Conservation (phyloP, 805 yeast species). For the Clavispora vitiphila region DNA sequence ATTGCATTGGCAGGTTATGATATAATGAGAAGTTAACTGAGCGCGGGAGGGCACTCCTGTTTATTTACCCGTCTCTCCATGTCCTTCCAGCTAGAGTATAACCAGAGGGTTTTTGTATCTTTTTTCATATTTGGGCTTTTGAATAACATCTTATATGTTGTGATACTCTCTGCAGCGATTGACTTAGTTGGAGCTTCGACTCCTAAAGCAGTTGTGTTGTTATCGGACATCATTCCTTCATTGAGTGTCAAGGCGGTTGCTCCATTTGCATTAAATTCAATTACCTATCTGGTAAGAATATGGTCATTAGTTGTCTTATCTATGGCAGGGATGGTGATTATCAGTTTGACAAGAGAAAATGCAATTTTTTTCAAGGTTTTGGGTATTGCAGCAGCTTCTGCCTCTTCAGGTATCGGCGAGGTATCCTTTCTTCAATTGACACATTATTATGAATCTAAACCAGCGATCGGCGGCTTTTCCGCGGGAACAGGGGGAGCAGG, state of each 20-base stretch:
- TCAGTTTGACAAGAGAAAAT: conserved; percentile 39
- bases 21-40: neutral
- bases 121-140: conserved; percentile 84
- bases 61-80: neutral
- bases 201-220: conserved; percentile 80
- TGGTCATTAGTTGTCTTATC: conserved; percentile 53
- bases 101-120: conserved; percentile 40
- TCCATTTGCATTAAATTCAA: conserved; percentile 69
- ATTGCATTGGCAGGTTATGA: too few species aligned
- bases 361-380: conserved; percentile 40
- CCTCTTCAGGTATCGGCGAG: conserved; percentile 88
- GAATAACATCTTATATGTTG: conserved; percentile 87
- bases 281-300: conserved; percentile 58
- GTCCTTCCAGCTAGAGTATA: conserved; percentile 3
- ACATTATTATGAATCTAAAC: conserved; percentile 56
- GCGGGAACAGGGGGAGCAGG: conserved; percentile 98
- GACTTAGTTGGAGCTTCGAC: conserved; percentile 80
- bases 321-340: conserved; percentile 66
- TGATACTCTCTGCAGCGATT: conserved; percentile 85
- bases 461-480: conserved; percentile 80
- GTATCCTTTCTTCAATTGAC: conserved; percentile 83
- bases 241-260: conserved; percentile 65
- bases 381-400: conserved; percentile 77
- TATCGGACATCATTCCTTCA: conserved; percentile 86
- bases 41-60: neutral